Evolutionary conservation across 2,329 filamentous ascomycete species (phyloP), one percentile per base, ranked within the genome.

Genomic region (Trichophyton benhamiae): DNA sequence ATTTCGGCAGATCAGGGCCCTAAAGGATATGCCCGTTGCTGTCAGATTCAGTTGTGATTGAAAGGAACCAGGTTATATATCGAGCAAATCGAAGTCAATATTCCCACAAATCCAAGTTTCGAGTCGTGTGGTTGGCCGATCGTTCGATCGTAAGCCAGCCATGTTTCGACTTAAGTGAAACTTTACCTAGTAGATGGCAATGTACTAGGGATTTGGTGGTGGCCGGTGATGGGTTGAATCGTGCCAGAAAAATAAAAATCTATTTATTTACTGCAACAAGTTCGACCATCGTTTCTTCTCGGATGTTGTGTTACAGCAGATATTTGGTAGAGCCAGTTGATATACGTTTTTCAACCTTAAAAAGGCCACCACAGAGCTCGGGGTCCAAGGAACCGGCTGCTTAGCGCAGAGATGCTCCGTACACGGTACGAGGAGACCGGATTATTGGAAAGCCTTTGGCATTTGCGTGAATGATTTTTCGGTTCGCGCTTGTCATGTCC

Each of bases 401-500:
- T 36, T 55, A 55, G 49, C 49, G 49, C 49, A 36, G 27, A 22
- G 33, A 13, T 36, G 11, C 33, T 36, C 33, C 33, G 33, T 33
- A 27, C 11, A 49, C 9, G 20, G 46, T 49, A 49, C 20, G 46
- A 55, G n/a, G 33, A 17, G 13, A 25, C 49, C n/a, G 30, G 49
- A 33, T 55, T 36, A 55, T 55, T 55, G 27, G 49, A 55, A 36
- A 11, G 27, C 27, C 25, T 17, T 36, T 36, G 15, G 11, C 33
- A n/a, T 33, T 55, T 33, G 27, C 15, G 49, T 15, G 49, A 36
- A 36, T 27, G 6, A 36, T 7, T 55, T 20, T 55, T 36, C 49
- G 49, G 49, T 55, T 55, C 49, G 49, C 49, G 49, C 49, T 55
- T 55, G 49, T 55, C 49, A 55, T 27, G 49, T 36, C 49, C 27